phyloP scores from a whole-genome alignment of 1,284 basidiomycete species.

The Fomitopsis pinicola region DNA sequence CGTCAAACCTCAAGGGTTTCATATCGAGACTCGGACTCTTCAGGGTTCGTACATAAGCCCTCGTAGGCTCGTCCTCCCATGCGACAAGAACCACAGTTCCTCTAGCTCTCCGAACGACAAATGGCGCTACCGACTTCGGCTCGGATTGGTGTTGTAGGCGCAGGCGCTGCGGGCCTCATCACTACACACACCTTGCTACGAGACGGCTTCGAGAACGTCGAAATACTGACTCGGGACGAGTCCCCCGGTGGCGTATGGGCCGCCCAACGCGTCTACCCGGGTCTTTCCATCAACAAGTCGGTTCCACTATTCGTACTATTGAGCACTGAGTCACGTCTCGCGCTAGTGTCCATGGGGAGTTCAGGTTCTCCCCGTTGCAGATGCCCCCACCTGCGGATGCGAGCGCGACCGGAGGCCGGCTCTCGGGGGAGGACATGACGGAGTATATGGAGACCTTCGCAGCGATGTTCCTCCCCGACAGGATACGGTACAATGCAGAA shows the following conservation, averaged over 20 bases:
- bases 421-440: constrained; percentile 49
- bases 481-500: constrained; percentile 42
- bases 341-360: constrained; percentile 55
- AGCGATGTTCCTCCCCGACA: constrained; percentile 38
- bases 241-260: constrained; percentile 56
- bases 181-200: constrained; percentile 49
- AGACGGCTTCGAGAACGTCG: constrained; percentile 51
- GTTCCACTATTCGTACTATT: constrained; percentile 5
- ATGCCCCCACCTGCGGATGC: constrained; percentile 41
- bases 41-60: too few relatives aligned
- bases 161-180: constrained; percentile 54
- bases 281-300: constrained; percentile 52
- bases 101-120: too few relatives aligned
- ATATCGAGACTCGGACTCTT: too few relatives aligned
- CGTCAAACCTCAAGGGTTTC: too few relatives aligned
- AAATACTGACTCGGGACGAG: constrained; percentile 46
- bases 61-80: too few relatives aligned
- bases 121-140: neutral
- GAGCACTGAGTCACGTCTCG: neutral
- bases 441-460: constrained; percentile 49
- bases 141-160: constrained; percentile 38
- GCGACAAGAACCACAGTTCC: too few relatives aligned
- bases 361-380: constrained; percentile 44
- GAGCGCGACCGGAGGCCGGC: constrained; percentile 34
- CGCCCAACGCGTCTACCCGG: constrained; percentile 46